phyloP scores from a whole-genome alignment of 495 filamentous ascomycete genomes.

The Penicillium verhagenii region DNA sequence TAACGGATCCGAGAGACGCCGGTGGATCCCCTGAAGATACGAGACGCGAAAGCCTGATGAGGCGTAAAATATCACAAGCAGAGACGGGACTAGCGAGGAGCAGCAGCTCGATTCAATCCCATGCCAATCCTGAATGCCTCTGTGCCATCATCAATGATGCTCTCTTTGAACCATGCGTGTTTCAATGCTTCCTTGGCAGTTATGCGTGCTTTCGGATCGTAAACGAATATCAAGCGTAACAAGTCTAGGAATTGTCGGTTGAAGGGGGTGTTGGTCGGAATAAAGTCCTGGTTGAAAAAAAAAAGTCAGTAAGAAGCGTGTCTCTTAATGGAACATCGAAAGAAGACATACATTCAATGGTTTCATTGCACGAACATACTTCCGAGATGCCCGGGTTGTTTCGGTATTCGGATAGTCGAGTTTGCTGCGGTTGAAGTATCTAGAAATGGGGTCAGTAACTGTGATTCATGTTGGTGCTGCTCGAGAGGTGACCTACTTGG shows the following conservation, averaged over 20 bases:
- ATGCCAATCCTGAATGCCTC: constrained; percentile 75
- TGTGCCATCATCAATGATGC: constrained; percentile 83
- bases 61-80: constrained; percentile 19
- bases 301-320: constrained; percentile 24
- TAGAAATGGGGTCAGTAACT: constrained; percentile 32
- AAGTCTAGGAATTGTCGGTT: constrained; percentile 85
- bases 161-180: constrained; percentile 93
- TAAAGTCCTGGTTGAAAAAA: constrained; percentile 84
- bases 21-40: constrained; percentile 6
- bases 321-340: not conserved
- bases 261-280: constrained; percentile 75
- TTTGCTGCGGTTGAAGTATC: constrained; percentile 80
- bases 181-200: constrained; percentile 88
- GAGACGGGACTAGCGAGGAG: constrained; percentile 18
- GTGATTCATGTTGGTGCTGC: not conserved
- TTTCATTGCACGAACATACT: constrained; percentile 97
- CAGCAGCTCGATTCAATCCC: constrained; percentile 30
- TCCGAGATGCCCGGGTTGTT: constrained; percentile 81
- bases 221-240: constrained; percentile 86
- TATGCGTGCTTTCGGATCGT: constrained; percentile 86
- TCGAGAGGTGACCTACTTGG: constrained; percentile 62
- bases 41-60: constrained; percentile 10
- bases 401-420: constrained; percentile 88
- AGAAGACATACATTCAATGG: constrained; percentile 63
- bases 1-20: constrained; percentile 31